Base-by-base conservation (phyloP, 176 grass and related monocot genomes). In the Hsuehochloa calcarea region DNA sequence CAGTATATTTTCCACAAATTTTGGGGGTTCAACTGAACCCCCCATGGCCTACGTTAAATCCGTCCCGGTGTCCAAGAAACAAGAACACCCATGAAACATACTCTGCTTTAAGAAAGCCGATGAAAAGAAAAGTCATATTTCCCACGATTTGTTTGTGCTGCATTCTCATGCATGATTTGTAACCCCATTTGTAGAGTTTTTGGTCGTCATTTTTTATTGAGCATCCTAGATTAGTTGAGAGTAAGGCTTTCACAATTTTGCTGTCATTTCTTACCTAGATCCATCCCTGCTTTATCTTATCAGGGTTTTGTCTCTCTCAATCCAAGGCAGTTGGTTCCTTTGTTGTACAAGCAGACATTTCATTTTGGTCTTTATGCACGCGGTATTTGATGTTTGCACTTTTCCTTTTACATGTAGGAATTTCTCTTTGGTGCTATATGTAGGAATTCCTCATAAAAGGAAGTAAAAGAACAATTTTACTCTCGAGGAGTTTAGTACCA, bases 271-370 rank as follows among this genome's bases (percentile, higher is more conserved):
- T 25, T 60, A 60, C 1, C n/a, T 60, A 25, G 3, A 60, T 60
- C n/a, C 23, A 14, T 5, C n/a, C 59, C 25, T 5, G 10, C 59
- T 27, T 62, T 62, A 27, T 62, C 23, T 62, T 27, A 27, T 62
- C 59, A 26, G 11, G 23, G 11, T 62, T 13, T 27, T 14, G 59
- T 62, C 11, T 62, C 59, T 62, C 59, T 10, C 59, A 13, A 62
- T 62, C 25, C 59, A 62, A 62, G 11, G 59, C 59, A 62, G 23
- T 31, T 51, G 46, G 3, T 17, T 52, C 22, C 29, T 51, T 38
- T 12, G 29, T 38, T 68, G 19, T 80, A 52, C 78, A 80, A 67
- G 15, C n/a, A 47, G 60, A 34, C 59, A 79, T 79, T 46, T 43
- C 58, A 20, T 79, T 34, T 78, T 77, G 58, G 40, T 46, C 19